Evolutionary conservation across 345 rosid genomes (phyloP).

Genomic region (Ceriops tagal): DNA sequence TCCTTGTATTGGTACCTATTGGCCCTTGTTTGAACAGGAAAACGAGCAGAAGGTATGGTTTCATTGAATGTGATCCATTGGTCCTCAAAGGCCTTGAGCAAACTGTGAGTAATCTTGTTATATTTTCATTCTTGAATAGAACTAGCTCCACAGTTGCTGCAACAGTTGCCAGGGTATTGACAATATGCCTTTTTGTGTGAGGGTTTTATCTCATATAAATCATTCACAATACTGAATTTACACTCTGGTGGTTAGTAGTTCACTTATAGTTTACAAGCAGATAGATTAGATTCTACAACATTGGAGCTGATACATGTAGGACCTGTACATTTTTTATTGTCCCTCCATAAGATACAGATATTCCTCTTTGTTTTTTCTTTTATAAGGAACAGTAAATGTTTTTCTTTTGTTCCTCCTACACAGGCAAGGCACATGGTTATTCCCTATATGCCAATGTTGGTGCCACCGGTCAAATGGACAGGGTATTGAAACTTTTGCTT

Average conservation of each 20-base stretch:
- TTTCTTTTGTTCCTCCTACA: constrained; percentile 20
- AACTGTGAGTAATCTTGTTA: constrained; percentile 55
- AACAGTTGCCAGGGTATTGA: no score
- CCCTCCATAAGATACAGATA: no score
- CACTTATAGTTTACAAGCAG: neutral
- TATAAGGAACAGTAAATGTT: constrained; percentile 5
- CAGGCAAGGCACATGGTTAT: constrained; percentile 97
- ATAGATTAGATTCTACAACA: neutral
- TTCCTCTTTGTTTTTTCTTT: neutral
- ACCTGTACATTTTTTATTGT: neutral
- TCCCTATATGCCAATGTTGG: constrained; percentile 99
- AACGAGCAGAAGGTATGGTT: constrained; percentile 65
- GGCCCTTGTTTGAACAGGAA: constrained; percentile 45
- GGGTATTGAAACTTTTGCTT: constrained; percentile 43
- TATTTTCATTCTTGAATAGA: constrained; percentile 12
- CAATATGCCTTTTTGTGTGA: no score
- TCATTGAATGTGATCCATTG: constrained; percentile 78
- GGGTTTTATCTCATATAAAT: neutral
- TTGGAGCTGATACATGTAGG: constrained; percentile 5
- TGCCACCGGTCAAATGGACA: constrained; percentile 94
- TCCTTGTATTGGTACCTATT: neutral
- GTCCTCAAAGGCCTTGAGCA: constrained; percentile 82
- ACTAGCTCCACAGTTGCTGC: neutral
- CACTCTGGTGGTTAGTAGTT: neutral
- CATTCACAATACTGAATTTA: neutral